A percentile compares a stretch with the other conserved stretches of the same genome.
Conservation (phyloP, 805 yeast genomes). For the Schwanniomyces polymorphus region DNA sequence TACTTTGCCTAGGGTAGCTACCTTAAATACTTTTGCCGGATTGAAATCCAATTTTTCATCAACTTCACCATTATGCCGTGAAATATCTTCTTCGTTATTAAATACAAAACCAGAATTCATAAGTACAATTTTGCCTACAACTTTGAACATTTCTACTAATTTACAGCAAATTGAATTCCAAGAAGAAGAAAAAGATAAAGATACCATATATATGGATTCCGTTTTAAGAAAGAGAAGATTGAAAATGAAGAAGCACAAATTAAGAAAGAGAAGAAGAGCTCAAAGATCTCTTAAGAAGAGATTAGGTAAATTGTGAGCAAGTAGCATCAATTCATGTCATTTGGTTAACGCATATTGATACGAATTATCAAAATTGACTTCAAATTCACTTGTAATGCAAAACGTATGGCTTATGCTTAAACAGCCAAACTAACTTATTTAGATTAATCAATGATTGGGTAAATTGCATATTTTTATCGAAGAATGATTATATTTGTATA, state of each 20-base stretch:
- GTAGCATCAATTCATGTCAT: not conserved
- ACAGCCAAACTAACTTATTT: not conserved
- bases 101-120: not conserved
- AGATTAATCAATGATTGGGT: not conserved
- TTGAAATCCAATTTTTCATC: not conserved
- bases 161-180: not conserved
- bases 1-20: not conserved
- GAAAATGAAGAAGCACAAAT: constrained; percentile 97
- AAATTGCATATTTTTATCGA: not conserved
- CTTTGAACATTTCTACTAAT: not conserved
- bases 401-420: not conserved
- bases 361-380: not conserved
- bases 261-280: constrained; percentile 94
- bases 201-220: constrained; percentile 55
- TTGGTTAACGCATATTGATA: too few relatives aligned
- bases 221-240: constrained; percentile 83
- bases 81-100: not conserved
- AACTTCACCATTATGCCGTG: not conserved
- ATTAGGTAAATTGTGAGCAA: constrained; percentile 44
- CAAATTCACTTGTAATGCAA: not conserved
- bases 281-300: constrained; percentile 81
- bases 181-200: constrained; percentile 13
- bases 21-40: not conserved
- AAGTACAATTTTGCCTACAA: not conserved
- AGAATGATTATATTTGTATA: not conserved